Conservation (phyloP, 106 monocot species). For the Acorus gramineus region DNA sequence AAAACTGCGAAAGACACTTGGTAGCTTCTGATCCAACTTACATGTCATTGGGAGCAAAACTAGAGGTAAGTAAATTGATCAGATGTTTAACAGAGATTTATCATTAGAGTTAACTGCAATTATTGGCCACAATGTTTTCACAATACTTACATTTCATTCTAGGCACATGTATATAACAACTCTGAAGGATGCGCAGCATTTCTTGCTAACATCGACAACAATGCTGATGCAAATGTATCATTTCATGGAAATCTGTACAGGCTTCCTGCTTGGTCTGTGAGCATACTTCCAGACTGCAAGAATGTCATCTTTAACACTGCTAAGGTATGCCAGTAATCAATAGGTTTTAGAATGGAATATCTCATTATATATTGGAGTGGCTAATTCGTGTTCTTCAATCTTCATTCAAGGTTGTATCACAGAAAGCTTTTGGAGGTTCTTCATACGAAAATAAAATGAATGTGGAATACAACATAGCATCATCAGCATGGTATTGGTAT, state of each 20-base stretch:
- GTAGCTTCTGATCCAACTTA: constrained; percentile 21
- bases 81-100: neutral
- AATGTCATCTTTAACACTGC: constrained; percentile 26
- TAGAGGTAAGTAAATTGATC: constrained; percentile 7
- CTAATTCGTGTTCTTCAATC: neutral
- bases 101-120: no score
- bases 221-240: constrained; percentile 26
- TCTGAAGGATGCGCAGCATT: constrained; percentile 22
- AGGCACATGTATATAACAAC: constrained; percentile 22
- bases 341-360: no score
- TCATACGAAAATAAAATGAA: constrained; percentile 5
- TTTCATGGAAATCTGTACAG: constrained; percentile 14
- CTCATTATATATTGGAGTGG: no score
- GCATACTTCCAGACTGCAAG: constrained; percentile 24
- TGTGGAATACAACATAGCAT: neutral
- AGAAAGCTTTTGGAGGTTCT: constrained; percentile 10
- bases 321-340: constrained; percentile 6
- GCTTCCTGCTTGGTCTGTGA: constrained; percentile 29
- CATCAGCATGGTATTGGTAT: constrained; percentile 22
- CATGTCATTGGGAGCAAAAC: constrained; percentile 15
- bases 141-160: neutral
- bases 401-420: constrained; percentile 19
- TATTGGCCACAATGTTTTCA: neutral
- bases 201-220: constrained; percentile 24
- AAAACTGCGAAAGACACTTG: constrained; percentile 17